These are phyloP conservation scores for Thielaviopsis musarum DNA, from an alignment of 2,329 filamentous ascomycete species.

Conservation along the genomic window DNA sequence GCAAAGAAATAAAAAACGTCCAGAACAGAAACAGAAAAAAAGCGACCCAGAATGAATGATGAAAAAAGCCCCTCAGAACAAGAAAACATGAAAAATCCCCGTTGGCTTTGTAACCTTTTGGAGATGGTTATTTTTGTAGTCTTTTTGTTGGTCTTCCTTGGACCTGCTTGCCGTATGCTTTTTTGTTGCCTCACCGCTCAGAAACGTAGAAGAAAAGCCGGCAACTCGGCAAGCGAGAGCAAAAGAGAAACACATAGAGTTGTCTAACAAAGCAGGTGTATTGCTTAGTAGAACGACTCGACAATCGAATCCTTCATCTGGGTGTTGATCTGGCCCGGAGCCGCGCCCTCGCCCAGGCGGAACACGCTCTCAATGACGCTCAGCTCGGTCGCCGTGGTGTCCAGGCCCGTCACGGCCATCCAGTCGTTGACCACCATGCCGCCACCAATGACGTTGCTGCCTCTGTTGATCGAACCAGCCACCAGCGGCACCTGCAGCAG, in stretches of 20 bases:
- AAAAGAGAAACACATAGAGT: neutral
- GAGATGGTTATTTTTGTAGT: neutral
- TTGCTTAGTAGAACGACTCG: conserved; percentile 81
- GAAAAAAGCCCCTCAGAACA: neutral
- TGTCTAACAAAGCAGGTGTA: neutral
- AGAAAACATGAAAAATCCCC: neutral
- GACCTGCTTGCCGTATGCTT: neutral
- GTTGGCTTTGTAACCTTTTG: too few species aligned
- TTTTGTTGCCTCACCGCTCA: neutral
- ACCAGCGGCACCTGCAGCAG: conserved; percentile 91
- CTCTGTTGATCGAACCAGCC: conserved; percentile 83
- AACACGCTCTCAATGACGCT: conserved; percentile 96
- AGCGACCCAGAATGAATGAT: neutral
- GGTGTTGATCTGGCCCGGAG: conserved; percentile 61
- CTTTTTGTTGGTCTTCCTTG: neutral
- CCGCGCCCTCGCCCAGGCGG: conserved; percentile 74
- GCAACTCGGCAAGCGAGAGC: too few species aligned
- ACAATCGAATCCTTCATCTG: conserved; percentile 96
- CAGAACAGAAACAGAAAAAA: neutral
- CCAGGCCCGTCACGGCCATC: conserved; percentile 81
- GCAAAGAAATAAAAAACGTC: neutral
- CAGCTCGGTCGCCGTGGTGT: conserved; percentile 87
- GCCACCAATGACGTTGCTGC: conserved; percentile 85
- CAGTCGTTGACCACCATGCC: conserved; percentile 96
- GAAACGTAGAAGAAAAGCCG: neutral